Percentiles rank a stretch among this genome's conserved stretches.
These are phyloP conservation scores for Fraxinus velutina DNA, from an alignment of 305 asterid species.

Conservation along the genomic window DNA sequence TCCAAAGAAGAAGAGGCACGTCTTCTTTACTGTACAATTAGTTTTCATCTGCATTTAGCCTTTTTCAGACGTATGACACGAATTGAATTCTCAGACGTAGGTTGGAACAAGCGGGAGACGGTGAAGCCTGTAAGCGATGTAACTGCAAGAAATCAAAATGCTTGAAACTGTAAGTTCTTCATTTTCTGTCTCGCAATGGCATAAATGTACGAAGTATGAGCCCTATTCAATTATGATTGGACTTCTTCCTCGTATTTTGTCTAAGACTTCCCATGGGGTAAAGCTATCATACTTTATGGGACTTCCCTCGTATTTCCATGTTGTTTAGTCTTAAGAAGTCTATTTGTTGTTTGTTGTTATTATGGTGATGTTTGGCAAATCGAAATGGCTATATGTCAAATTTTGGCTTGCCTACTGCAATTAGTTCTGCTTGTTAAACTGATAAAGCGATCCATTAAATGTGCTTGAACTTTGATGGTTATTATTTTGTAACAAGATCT, in stretches of 20 bases:
- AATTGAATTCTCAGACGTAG: conserved; percentile 48
- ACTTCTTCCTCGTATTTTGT: neutral
- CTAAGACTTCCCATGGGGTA: neutral
- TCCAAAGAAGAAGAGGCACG: conserved; percentile 85
- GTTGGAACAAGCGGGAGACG: conserved; percentile 54
- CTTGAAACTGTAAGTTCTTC: conserved; percentile 77
- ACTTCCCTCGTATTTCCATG: neutral
- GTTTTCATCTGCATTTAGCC: neutral
- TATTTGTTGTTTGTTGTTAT: neutral
- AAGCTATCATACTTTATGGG: neutral
- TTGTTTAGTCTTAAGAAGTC: neutral
- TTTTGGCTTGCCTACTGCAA: neutral
- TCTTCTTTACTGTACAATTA: neutral
- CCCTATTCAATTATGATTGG: neutral
- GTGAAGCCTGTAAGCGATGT: conserved; percentile 80
- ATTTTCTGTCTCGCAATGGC: neutral
- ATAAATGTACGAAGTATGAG: neutral
- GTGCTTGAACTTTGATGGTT: neutral
- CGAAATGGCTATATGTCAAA: neutral
- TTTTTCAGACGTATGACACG: conserved; percentile 14
- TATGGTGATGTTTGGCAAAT: neutral
- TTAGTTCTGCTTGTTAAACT: neutral
- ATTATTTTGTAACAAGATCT: neutral
- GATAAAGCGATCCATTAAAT: neutral
- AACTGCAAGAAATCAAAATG: conserved; percentile 96